phyloP scores from a whole-genome alignment of 2,329 filamentous ascomycete species.

The Nothopassalora personata region DNA sequence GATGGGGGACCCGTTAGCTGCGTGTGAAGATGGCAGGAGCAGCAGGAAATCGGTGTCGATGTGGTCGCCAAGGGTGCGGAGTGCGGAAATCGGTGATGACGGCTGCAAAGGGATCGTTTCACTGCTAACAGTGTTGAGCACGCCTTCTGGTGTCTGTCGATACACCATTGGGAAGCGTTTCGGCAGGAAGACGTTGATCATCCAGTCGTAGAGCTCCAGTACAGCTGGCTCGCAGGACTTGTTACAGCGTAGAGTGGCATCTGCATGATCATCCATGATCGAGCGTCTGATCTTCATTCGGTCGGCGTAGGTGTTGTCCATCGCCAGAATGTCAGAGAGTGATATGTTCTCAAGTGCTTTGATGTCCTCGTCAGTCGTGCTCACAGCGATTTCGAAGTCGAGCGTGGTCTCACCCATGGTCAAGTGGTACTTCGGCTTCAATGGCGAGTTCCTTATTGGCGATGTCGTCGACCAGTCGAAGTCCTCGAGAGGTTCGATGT shows the following conservation, averaged over 20 bases:
- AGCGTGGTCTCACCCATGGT: constrained; percentile 52
- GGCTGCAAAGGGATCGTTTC: constrained; percentile 35
- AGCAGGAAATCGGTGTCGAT: constrained; percentile 59
- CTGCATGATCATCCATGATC: constrained; percentile 42
- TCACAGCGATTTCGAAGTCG: not conserved
- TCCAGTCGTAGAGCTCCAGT: constrained; percentile 53
- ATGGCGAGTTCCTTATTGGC: constrained; percentile 52
- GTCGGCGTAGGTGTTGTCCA: constrained; percentile 55
- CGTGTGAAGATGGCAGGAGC: constrained; percentile 41
- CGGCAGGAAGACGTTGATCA: constrained; percentile 53
- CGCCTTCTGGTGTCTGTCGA: constrained; percentile 23
- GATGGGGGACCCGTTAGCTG: constrained; percentile 24
- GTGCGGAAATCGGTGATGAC: constrained; percentile 35
- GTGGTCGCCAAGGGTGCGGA: constrained; percentile 47
- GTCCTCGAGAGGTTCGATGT: constrained; percentile 43
- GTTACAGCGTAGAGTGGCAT: constrained; percentile 38
- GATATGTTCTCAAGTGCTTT: constrained; percentile 50
- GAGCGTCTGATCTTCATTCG: constrained; percentile 47
- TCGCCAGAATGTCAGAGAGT: constrained; percentile 51
- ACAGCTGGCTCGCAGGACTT: constrained; percentile 44
- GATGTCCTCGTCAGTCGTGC: not conserved
- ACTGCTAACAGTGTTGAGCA: constrained; percentile 46
- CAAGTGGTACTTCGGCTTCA: constrained; percentile 58
- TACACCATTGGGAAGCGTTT: constrained; percentile 50
- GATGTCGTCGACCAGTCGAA: constrained; percentile 50